A percentile compares a stretch with the other conserved stretches of the same genome.
Evolutionary conservation across 352 stramenopile genomes (phyloP).

Genomic region (Phytopythium cucurbitacearum): DNA sequence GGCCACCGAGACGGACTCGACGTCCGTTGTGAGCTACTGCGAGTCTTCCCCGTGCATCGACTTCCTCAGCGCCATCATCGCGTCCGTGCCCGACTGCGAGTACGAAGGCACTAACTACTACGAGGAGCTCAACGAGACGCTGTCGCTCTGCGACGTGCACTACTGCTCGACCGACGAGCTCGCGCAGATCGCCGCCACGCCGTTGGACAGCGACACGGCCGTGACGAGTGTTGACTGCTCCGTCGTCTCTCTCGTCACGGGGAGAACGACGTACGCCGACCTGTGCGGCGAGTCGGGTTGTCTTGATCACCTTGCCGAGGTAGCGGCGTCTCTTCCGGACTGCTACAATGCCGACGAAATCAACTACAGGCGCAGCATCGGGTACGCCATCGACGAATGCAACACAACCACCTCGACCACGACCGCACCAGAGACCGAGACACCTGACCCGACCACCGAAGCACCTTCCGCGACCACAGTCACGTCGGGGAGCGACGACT

Average conservation of each 20-base stretch:
- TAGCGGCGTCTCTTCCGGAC: background rate
- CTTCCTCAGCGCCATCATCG: background rate
- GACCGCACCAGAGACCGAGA: background rate
- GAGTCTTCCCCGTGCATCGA: background rate
- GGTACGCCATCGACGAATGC: background rate
- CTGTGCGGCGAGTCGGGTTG: background rate
- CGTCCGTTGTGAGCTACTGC: background rate
- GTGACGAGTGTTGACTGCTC: conserved; percentile 1
- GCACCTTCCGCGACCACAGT: background rate
- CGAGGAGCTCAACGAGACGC: background rate
- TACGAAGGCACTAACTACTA: conserved; percentile 2
- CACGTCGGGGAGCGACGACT: no score
- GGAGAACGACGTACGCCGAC: background rate
- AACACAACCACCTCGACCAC: background rate
- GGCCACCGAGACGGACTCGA: background rate
- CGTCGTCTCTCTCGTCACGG: background rate
- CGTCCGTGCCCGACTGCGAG: conserved; percentile 1
- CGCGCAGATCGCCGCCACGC: background rate
- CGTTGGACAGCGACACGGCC: background rate
- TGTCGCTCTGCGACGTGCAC: conserved; percentile 1
- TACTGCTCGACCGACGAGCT: background rate
- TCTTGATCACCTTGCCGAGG: background rate
- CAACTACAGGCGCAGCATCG: background rate
- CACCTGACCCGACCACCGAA: background rate
- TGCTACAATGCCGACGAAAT: background rate